Evolutionary conservation across 208 protist genomes (phyloP).

Genomic region (Leishmania martiniquensis): DNA sequence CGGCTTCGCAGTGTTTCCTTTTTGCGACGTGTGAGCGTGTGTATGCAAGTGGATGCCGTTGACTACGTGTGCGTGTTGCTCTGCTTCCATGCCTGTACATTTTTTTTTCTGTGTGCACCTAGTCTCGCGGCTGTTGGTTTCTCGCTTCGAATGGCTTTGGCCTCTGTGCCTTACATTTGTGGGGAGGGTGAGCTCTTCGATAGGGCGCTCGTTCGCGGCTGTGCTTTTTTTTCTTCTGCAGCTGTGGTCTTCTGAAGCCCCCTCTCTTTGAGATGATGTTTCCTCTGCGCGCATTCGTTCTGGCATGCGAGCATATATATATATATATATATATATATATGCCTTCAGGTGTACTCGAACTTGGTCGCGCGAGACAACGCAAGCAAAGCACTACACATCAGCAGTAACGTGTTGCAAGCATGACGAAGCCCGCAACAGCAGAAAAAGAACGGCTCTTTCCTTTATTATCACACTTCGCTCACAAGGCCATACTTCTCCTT

Average conservation of each 20-base stretch:
- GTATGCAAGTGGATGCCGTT: background rate
- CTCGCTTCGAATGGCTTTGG: background rate
- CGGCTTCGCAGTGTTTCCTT: background rate
- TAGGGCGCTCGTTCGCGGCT: background rate
- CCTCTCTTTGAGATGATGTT: background rate
- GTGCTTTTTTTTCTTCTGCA: background rate
- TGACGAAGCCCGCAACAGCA: background rate
- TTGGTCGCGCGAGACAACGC: background rate
- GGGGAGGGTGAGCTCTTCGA: background rate
- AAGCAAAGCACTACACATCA: background rate
- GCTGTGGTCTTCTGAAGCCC: background rate
- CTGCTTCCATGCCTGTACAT: background rate
- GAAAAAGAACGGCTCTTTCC: slow-evolving; percentile 7
- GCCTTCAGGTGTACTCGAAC: background rate
- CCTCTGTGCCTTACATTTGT: background rate
- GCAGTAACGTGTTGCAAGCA: background rate
- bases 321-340: background rate
- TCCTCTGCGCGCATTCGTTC: background rate
- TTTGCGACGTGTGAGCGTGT: background rate
- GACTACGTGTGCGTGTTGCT: background rate
- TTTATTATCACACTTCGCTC: slow-evolving; percentile 1
- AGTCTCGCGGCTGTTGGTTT: background rate
- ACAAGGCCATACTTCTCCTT: slow-evolving; percentile 6
- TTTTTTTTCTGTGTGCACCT: background rate
- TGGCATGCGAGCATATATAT: background rate